Conservation (phyloP, 1,284 basidiomycete species). For the Cutaneotrichosporon mucoides region DNA sequence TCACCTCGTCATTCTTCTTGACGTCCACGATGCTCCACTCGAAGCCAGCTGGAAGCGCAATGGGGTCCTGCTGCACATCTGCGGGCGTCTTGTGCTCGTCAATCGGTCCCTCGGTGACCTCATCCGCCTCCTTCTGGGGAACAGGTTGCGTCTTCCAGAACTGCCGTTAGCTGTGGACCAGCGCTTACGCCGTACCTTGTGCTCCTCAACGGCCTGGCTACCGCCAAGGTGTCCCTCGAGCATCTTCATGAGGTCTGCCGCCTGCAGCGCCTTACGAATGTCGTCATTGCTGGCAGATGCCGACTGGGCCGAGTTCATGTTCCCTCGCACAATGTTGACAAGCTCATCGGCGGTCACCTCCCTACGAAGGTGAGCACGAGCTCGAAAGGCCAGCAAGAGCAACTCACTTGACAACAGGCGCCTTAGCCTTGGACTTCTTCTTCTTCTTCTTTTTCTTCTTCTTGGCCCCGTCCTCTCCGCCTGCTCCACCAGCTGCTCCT, state of each 20-base stretch:
- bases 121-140: slow-evolving; percentile 57
- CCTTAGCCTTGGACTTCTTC: slow-evolving; percentile 42
- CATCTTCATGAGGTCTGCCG: slow-evolving; percentile 50
- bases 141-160: slow-evolving; percentile 98
- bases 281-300: slow-evolving; percentile 20
- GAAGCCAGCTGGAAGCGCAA: slow-evolving; percentile 85
- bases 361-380: background rate
- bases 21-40: slow-evolving; percentile 87
- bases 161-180: slow-evolving; percentile 32
- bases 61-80: slow-evolving; percentile 80
- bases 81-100: slow-evolving; percentile 72
- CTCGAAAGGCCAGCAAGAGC: too few species aligned
- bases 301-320: slow-evolving; percentile 10
- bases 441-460: slow-evolving; percentile 29
- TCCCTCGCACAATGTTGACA: slow-evolving; percentile 13
- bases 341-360: slow-evolving; percentile 11
- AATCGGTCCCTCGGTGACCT: slow-evolving; percentile 79
- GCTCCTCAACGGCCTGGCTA: slow-evolving; percentile 73
- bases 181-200: slow-evolving; percentile 54
- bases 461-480: slow-evolving; percentile 20
- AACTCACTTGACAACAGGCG: slow-evolving; percentile 7
- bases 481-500: slow-evolving; percentile 17
- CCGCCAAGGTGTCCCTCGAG: slow-evolving; percentile 51
- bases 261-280: slow-evolving; percentile 46
- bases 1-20: slow-evolving; percentile 66